Evolutionary conservation across 495 filamentous ascomycete genomes (phyloP).

Genomic region (Arthonia radiata): DNA sequence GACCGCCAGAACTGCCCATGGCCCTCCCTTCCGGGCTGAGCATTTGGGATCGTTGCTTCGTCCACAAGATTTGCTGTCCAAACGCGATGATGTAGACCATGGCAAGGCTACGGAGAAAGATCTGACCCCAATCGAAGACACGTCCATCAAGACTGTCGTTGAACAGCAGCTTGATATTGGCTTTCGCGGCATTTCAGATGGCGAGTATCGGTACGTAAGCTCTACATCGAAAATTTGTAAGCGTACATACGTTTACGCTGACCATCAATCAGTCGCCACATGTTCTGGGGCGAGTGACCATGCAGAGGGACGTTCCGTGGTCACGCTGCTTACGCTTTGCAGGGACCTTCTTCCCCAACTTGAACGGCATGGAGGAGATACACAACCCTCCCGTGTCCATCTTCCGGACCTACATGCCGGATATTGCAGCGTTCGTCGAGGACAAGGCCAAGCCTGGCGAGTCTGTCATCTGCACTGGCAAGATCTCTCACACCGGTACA

Average conservation of each 20-base stretch:
- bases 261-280: conserved; percentile 11
- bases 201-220: conserved; percentile 40
- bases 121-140: conserved; percentile 29
- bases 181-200: conserved; percentile 42
- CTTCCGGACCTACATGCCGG: conserved; percentile 54
- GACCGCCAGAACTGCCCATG: too few species aligned
- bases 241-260: neutral
- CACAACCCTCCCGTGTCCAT: conserved; percentile 29
- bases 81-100: conserved; percentile 24
- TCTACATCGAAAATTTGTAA: neutral
- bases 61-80: conserved; percentile 40
- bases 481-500: conserved; percentile 37
- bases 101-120: conserved; percentile 7
- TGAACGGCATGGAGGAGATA: conserved; percentile 41
- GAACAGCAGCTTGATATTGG: conserved; percentile 40
- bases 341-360: conserved; percentile 18
- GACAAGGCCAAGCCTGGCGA: too few species aligned
- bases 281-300: conserved; percentile 32
- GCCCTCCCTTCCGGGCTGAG: conserved; percentile 58
- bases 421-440: conserved; percentile 33
- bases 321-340: neutral
- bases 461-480: conserved; percentile 24
- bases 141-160: conserved; percentile 39
- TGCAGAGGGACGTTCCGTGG: neutral
- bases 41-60: conserved; percentile 64